Conservation (phyloP, 345 rosid species). For the Rhodamnia rubescens region DNA sequence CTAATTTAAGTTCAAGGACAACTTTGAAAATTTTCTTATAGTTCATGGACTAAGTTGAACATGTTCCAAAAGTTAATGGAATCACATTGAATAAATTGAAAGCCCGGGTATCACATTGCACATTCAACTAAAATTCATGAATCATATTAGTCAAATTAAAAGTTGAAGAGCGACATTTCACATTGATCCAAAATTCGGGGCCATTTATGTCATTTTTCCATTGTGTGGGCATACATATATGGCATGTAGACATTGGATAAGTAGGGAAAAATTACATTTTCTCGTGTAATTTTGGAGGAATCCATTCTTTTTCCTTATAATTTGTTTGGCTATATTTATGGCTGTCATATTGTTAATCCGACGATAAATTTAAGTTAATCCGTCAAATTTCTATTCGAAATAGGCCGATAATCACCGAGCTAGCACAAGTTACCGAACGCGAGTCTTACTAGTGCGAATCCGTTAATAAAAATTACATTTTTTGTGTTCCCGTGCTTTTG, state of each 20-base stretch:
- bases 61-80: no score
- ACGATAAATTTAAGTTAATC: background rate
- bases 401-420: accelerated
- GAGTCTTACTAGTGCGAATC: background rate
- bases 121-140: no score
- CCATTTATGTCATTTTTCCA: no score
- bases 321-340: background rate
- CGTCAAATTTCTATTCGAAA: background rate
- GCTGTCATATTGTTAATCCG: background rate
- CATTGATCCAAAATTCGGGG: no score
- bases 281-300: background rate
- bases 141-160: no score
- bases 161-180: no score
- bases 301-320: background rate
- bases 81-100: no score
- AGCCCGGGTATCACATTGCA: no score
- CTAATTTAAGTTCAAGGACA: no score
- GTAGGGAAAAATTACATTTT: background rate
- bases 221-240: background rate
- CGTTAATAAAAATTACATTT: background rate
- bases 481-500: accelerated
- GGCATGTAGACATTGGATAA: background rate
- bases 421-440: accelerated
- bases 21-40: no score
- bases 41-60: no score